Base-by-base conservation (phyloP, 495 filamentous ascomycete genomes). In the Neurospora africana region DNA sequence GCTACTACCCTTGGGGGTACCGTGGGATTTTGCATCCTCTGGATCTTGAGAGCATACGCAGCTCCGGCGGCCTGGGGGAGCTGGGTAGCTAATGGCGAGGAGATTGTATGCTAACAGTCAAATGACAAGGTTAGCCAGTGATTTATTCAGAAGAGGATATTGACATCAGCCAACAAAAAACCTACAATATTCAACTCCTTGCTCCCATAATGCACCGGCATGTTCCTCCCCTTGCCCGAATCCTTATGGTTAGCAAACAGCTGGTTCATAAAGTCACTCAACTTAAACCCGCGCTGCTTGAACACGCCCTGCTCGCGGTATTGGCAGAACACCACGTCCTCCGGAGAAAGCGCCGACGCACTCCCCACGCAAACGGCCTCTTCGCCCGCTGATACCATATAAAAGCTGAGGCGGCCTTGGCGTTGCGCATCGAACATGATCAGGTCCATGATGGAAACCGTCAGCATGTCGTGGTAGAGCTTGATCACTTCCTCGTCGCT, bases 181-280 rank as follows among this genome's bases (percentile, higher is more conserved):
- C 36, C 36, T 76, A 95, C 92, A 72, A 94, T 92, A 75, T 96
- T 92, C 33, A 94, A 84, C 75, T 91, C 89, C 39, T 85, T 86
- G 76, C 92, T 93, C 35, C 93, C 95, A 73, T 98, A 99, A 76
- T 99, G 95, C 21, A 98, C 93, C 13, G 95, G 96, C 95, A 99
- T 99, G 77, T 97, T 98, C 70, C 95, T 89, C 6, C 96, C 95
- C 72, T 84, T 86, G 3, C 95, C 94, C 4, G 81, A 81, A 73
- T 99, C 95, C 72, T 94, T 88, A 36, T 81, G 83, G 77, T 98
- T 99, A 36, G 96, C 89, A 80, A 99, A 98, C 5, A 98, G 82
- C 80, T 99, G 96, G 78, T 87, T 92, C 95, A 98, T 98, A 76
- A 98, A 98, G 69, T 97, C 86, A 36, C 88, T 86, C 27, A 97